Percentiles rank a stretch among this genome's conserved stretches.
phyloP scores from a whole-genome alignment of 2,329 filamentous ascomycete species.

The Rhytidhysteron rufulum region DNA sequence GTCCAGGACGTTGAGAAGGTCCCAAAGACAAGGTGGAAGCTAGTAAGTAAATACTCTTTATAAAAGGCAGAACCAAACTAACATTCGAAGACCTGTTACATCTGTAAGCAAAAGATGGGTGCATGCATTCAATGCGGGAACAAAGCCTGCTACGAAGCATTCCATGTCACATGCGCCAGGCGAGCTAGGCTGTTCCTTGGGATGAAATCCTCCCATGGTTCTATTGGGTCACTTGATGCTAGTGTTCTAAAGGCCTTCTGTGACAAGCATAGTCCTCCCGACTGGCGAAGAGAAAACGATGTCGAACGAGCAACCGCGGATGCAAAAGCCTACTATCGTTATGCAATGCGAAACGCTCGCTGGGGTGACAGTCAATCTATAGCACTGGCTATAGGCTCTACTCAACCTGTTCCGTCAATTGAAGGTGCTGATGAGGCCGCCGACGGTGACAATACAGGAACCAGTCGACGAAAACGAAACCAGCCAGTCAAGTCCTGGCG shows the following conservation, averaged over 20 bases:
- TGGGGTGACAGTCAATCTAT: constrained; percentile 90
- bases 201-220: constrained; percentile 90
- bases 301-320: constrained; percentile 76
- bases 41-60: constrained; percentile 41
- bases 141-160: constrained; percentile 94
- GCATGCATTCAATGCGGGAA: constrained; percentile 98
- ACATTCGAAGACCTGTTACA: constrained; percentile 68
- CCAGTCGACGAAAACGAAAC: constrained; percentile 58
- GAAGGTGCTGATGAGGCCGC: constrained; percentile 44
- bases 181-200: constrained; percentile 83
- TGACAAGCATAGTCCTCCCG: constrained; percentile 86
- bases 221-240: constrained; percentile 71
- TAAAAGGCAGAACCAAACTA: constrained; percentile 8
- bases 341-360: constrained; percentile 79
- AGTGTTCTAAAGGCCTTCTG: constrained; percentile 91
- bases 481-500: constrained; percentile 73
- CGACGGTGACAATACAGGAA: constrained; percentile 44
- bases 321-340: constrained; percentile 84
- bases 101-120: constrained; percentile 96
- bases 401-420: constrained; percentile 54
- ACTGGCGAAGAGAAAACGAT: constrained; percentile 82
- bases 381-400: constrained; percentile 74
- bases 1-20: constrained; percentile 98
- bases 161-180: constrained; percentile 93
- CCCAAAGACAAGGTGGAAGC: constrained; percentile 87